Evolutionary conservation across 306 rosid genomes (phyloP).

Genomic region (Lathyrus sativus): DNA sequence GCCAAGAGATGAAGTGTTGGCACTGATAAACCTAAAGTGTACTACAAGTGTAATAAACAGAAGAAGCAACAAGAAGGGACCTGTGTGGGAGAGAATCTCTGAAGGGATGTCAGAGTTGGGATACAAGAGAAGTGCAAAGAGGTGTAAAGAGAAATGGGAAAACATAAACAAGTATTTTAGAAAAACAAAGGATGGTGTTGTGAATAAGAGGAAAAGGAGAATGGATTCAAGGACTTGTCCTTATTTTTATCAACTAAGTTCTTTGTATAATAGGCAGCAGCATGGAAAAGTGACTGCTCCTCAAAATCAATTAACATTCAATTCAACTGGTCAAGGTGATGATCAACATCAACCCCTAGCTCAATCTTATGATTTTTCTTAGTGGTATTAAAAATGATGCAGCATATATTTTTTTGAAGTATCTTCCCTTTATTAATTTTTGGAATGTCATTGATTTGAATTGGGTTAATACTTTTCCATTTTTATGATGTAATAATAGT

Average conservation of each 20-base stretch:
- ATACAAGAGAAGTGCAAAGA: conserved; percentile 77
- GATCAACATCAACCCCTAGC: conserved; percentile 3
- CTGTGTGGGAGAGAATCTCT: conserved; percentile 92
- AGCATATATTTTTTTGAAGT: background rate
- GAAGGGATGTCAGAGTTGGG: conserved; percentile 81
- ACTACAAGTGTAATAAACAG: conserved; percentile 33
- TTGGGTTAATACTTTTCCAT: background rate
- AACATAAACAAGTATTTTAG: conserved; percentile 89
- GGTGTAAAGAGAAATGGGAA: conserved; percentile 97
- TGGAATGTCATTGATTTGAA: background rate
- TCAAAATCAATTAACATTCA: conserved; percentile 2
- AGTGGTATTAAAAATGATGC: background rate
- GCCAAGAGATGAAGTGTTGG: conserved; percentile 89
- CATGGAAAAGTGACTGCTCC: conserved; percentile 40
- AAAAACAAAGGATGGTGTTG: conserved; percentile 63
- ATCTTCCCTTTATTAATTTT: background rate
- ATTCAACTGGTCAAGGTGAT: background rate
- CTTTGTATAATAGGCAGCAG: conserved; percentile 46
- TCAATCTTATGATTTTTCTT: conserved; percentile 5
- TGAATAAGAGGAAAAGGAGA: conserved; percentile 67
- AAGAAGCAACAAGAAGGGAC: conserved; percentile 47
- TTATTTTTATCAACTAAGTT: conserved; percentile 67
- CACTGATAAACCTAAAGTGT: conserved; percentile 69
- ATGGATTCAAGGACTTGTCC: conserved; percentile 89
- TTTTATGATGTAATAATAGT: background rate